Evolutionary conservation across 1,284 basidiomycete species (phyloP), one percentile per base, ranked within the genome.

Genomic region (Erythrobasidium hasegawianum): DNA sequence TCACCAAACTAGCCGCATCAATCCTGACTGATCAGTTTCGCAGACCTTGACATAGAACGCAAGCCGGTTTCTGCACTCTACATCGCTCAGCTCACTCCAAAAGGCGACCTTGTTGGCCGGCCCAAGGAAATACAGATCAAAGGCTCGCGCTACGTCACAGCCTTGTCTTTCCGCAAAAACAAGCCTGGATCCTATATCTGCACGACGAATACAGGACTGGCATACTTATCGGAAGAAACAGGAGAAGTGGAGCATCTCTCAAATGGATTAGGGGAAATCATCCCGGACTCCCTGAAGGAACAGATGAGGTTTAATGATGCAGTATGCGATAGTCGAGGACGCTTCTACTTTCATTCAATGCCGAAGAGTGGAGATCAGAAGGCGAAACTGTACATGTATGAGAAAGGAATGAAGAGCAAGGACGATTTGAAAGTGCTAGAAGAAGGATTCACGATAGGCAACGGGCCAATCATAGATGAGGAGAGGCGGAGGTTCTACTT

Each of bases 331-430:
- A 38, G 41, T 14, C 41, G 61, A 3, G 66, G 66, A 18, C 58
- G 59, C 20, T 68, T 68, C 59, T 68, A 61, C 26, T 68, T 68
- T 40, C 66, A 68, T 40, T 56, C 59, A 7, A 60, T 68, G 66
- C 53, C 54, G 13, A 22, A 47, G 16, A 53, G 61, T 18, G 66
- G 52, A 22, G 49, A 40, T 18, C 11, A 62, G 41, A 22, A 24
- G 11, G 66, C 52, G 1, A 68, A 61, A 45, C 54, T 68, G 5
- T 68, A 61, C 55, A 47, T 68, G 57, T 68, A 68, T 26, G 55
- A 41, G 1, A 20, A 43, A 27, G 47, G 47, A 14, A 65, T 65
- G 62, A 57, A 57, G 56, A 50, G 53, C 27, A 41, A 27, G 16
- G 33, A 55, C 14, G 56, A 65, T n/a, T 20, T 65, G 26, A 58